Base-by-base conservation (phyloP, 163 green algal species). In the Chlamydomonas reinhardtii region DNA sequence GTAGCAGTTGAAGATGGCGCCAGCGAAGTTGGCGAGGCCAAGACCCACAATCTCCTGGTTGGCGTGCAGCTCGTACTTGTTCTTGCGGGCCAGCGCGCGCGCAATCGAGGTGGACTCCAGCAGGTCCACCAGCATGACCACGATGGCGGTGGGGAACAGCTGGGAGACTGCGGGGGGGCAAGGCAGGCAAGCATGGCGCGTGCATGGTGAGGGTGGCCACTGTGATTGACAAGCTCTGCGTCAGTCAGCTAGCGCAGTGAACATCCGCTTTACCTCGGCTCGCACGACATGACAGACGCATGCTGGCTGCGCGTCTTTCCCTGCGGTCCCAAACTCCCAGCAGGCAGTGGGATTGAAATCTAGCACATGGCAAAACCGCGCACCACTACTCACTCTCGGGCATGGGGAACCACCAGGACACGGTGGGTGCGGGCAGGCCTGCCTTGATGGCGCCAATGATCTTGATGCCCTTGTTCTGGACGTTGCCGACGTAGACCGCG, bases 1-100 rank as follows among this genome's bases (percentile, higher is more conserved):
- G 92, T 98, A 99, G 88, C 88, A 94, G 82, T 90, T 95, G 90
- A 98, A 99, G 22, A 88, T 74, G n/a, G 94, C 91, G 24, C 97
- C 97, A 32, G 92, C 85, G 76, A 98, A 87, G 94, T 99, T 99
- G 76, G 97, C 94, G 4, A 99, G 62, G 76, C 97, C 97, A 43
- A 99, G 90, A 6, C 91, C 97, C 5, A 95, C 73, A 82, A 99
- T 94, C 94, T 98, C 97, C 86, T 96, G 95, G 54, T 96, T 98
- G 71, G 92, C 75, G 56, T 90, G 65, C 62, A 97, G 85, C 54
- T 95, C 84, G 75, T 96, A 96, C 4, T 77, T 77, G 83, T 96
- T 93, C 86, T 93, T 94, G 71, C 88, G 74, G 0, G 92, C 94
- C 76, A 97, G 90, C 0, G 85, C 85, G 6, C 86, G 62, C 27